Conservation (phyloP, 768 basidiomycete species). For the Russula emetica region DNA sequence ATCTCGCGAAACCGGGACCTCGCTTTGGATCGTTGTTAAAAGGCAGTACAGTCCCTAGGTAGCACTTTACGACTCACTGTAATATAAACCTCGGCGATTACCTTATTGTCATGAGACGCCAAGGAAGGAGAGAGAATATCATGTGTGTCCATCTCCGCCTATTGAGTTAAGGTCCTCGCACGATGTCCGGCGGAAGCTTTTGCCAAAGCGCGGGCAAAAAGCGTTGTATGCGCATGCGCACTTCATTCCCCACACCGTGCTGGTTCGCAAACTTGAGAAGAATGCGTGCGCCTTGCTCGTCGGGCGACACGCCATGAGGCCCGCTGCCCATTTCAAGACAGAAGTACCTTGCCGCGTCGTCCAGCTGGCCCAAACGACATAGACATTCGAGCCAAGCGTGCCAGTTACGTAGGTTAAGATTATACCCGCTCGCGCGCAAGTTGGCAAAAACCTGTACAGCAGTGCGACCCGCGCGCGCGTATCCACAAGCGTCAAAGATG, state of each 20-base stretch:
- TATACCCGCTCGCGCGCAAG: slow-evolving; percentile 47
- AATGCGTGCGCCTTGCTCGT: too few species aligned
- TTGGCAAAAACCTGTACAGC: slow-evolving; percentile 55
- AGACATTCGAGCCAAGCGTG: slow-evolving; percentile 81
- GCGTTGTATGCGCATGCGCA: slow-evolving; percentile 19
- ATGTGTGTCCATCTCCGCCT: background rate
- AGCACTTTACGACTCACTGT: slow-evolving; percentile 25
- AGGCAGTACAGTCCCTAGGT: slow-evolving; percentile 38
- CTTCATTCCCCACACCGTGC: too few species aligned
- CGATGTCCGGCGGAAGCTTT: slow-evolving; percentile 18
- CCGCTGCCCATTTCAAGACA: too few species aligned
- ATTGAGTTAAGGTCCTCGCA: background rate
- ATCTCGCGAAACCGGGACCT: slow-evolving; percentile 64
- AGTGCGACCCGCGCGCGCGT: slow-evolving; percentile 45
- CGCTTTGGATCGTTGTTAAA: slow-evolving; percentile 73
- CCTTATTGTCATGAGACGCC: background rate
- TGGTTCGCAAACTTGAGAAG: too few species aligned
- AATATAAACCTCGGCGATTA: background rate
- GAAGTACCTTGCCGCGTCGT: slow-evolving; percentile 46
- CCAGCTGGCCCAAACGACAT: slow-evolving; percentile 61
- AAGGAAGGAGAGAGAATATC: background rate
- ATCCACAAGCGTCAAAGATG: slow-evolving; percentile 81
- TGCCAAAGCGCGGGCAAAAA: slow-evolving; percentile 14
- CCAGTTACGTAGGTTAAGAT: slow-evolving; percentile 67
- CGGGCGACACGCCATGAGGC: too few species aligned